phyloP scores from a whole-genome alignment of 257 asterid genomes.

The Solanum clarkiae region DNA sequence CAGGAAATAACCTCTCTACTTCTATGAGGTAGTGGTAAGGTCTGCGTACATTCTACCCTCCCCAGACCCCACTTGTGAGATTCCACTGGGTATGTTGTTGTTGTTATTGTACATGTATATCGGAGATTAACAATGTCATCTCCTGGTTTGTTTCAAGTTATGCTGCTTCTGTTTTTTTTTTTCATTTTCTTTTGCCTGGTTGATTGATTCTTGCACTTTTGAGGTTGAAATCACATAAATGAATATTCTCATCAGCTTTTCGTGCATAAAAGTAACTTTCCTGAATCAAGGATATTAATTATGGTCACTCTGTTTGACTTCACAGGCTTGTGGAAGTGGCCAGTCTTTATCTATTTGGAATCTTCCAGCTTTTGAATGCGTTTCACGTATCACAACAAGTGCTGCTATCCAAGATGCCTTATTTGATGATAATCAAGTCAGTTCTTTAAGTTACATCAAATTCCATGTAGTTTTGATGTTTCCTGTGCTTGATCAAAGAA shows the following conservation, averaged over 20 bases:
- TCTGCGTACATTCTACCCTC: too few species aligned
- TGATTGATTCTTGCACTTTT: not conserved
- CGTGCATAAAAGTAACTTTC: not conserved
- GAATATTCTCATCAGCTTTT: not conserved
- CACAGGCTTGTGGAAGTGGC: slow-evolving; percentile 85
- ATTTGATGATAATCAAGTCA: slow-evolving; percentile 73
- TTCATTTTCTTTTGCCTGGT: not conserved
- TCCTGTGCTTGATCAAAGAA: slow-evolving; percentile 2
- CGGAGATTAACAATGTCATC: not conserved
- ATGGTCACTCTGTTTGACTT: not conserved
- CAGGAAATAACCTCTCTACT: too few species aligned
- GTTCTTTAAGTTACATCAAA: slow-evolving; percentile 12
- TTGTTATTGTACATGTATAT: not conserved
- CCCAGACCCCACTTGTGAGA: too few species aligned
- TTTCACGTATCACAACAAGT: slow-evolving; percentile 33
- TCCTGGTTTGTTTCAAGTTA: not conserved
- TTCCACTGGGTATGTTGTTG: too few species aligned
- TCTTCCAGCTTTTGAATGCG: slow-evolving; percentile 77
- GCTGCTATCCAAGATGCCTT: slow-evolving; percentile 61
- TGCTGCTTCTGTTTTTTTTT: not conserved
- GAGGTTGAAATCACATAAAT: not conserved
- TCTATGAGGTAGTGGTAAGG: too few species aligned
- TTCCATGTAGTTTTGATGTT: not conserved
- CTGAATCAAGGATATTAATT: not conserved
- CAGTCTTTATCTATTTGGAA: slow-evolving; percentile 84